Base-by-base conservation (phyloP, 129 eudicot genomes). In the Dittrichia graveolens region DNA sequence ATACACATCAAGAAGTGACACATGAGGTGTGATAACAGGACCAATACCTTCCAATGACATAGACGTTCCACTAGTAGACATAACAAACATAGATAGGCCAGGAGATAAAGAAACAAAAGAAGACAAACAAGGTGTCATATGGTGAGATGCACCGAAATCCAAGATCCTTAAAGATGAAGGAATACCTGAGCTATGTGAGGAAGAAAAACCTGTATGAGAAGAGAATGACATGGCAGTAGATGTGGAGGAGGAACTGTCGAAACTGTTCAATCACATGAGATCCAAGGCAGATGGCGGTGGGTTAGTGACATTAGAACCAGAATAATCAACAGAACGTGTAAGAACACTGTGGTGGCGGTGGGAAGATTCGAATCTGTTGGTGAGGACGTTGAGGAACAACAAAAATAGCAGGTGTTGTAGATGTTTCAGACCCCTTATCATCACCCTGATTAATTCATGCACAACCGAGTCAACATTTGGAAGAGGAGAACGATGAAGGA, bases 21-120 rank as follows among this genome's bases (percentile, higher is more conserved):
- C 4, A 7, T 14, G 5, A 0, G 67, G 65, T 5, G 76, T 56
- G 18, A 5, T 19, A 72, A 72, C 9, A 44, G 43, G 19, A 19
- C 76, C 67, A 43, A 72, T 53, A 57, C 67, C 76, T 31, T 31
- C 34, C 12, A 57, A 4, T 41, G 76, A 24, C 65, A 71, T 71
- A n/a, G 65, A 8, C 8, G 54, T 42, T n/a, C 5, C 67, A 39
- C 8, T 58, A 16, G 12, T n/a, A 3, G 76, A 57, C 0, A 24
- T 24, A 24, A 24, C 31, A 24, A 2, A 24, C 0, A 42, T 2
- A 9, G 57, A 11, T 4, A 67, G 41, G 2, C 18, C 44, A 8
- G 56, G 11, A 18, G 8, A 71, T 24, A 71, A 54, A n/a, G 53
- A 71, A n/a, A 11, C 16, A 71, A 56, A 56, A 4, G 56, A 45